Evolutionary conservation across 768 basidiomycete species (phyloP), one percentile per base, ranked within the genome.

Genomic region (Tricholomella constricta): DNA sequence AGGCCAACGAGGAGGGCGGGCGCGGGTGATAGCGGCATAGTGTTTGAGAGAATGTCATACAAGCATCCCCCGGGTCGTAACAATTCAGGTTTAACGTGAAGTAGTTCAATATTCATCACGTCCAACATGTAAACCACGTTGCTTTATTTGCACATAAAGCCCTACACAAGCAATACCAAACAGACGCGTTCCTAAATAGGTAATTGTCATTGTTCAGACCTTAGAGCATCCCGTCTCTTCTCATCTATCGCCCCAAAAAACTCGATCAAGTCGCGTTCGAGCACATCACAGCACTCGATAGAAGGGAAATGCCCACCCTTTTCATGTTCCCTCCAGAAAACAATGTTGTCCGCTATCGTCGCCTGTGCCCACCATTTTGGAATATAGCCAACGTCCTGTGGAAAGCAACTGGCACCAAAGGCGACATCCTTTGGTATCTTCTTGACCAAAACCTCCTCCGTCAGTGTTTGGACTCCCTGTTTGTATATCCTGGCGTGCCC

Each of bases 1-100:
- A 91, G 78, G 50, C 89, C 89, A 55, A 89, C 73, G 58, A 91
- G 78, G 55, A 91, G 79, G 51, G 89, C 84, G 56, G 81, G 81
- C 49, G 84, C 82, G 59, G 82, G 82, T 47, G 73, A 68, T 34
- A 76, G 69, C 36, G 70, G 67, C 73, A 78, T 79, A 31, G 36
- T 60, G 23, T 52, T 51, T n/a, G 54, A 48, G 14, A 25, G 51
- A 40, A 36, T 27, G 36, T 56, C 59, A 60, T 59, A 48, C 46
- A 52, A 56, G 51, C 58, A 62, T 65, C 25, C 44, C 41, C 22
- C 6, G 20, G 35, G n/a, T 44, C 15, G 25, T 26, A 45, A 32
- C 45, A 46, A 46, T 46, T 23, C 32, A 22, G 27, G 6, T 14
- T 34, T 20, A n/a, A 12, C 29, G 9, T 15, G 6, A 26, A 35